A percentile compares a stretch with the other conserved stretches of the same genome.
Conservation (phyloP, 345 rosid species). For the Dovyalis caffra region DNA sequence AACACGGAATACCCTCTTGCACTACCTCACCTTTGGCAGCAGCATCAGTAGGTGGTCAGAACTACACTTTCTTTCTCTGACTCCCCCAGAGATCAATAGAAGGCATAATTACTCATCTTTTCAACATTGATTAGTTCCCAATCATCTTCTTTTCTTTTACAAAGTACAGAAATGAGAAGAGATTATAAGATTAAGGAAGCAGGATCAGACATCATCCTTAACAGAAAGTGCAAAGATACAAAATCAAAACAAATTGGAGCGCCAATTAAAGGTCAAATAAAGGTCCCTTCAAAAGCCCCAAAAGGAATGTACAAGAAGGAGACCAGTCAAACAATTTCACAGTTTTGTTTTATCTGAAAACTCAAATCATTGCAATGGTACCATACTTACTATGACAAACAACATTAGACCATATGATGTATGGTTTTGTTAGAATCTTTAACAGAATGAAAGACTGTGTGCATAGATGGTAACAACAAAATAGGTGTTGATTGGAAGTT, state of each 20-base stretch:
- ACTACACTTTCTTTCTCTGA: background rate
- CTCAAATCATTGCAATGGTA: background rate
- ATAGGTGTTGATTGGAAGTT: background rate
- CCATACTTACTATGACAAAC: background rate
- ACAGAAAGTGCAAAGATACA: background rate
- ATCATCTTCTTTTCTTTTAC: background rate
- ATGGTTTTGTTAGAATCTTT: background rate
- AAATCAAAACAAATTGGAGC: background rate
- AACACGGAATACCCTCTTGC: background rate
- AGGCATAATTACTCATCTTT: background rate
- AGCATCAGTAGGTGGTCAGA: background rate
- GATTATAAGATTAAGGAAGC: background rate
- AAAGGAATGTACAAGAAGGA: background rate
- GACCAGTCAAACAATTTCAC: background rate
- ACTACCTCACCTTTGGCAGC: background rate
- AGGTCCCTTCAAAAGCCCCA: background rate
- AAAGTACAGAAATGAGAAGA: background rate
- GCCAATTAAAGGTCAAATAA: background rate
- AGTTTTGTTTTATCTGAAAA: background rate
- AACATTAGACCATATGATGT: background rate
- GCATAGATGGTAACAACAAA: background rate
- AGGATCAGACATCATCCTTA: background rate
- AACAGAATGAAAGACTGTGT: background rate
- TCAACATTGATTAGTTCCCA: background rate
- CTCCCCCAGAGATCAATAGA: background rate